A percentile compares a stretch with the other conserved stretches of the same genome.
phyloP scores from a whole-genome alignment of 805 yeast species.

The Geotrichum ghanense region DNA sequence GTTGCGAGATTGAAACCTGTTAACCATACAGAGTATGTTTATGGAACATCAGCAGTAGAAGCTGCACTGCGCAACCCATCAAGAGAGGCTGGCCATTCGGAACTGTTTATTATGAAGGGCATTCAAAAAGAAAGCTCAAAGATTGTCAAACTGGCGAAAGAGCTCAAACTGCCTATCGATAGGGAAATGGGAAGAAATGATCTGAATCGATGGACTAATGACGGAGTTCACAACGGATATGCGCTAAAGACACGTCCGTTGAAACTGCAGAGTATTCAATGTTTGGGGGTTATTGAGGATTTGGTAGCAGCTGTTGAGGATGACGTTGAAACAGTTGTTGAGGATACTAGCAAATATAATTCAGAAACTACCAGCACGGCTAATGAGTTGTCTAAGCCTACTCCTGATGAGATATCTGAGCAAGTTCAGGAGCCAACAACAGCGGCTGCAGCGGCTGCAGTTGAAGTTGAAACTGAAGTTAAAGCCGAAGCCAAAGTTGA shows the following conservation, averaged over 20 bases:
- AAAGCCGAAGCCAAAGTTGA: neutral
- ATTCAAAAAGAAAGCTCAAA: constrained; percentile 26
- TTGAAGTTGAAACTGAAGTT: neutral
- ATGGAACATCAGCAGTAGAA: constrained; percentile 63
- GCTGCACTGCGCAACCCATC: constrained; percentile 53
- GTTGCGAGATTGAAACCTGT: neutral
- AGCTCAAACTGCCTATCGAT: constrained; percentile 30
- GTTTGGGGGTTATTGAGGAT: constrained; percentile 20
- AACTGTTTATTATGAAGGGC: constrained; percentile 35
- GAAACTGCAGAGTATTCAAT: constrained; percentile 22
- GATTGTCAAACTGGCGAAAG: constrained; percentile 37
- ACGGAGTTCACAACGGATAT: constrained; percentile 73
- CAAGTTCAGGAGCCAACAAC: neutral
- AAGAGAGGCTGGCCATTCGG: constrained; percentile 35
- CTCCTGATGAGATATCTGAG: neutral
- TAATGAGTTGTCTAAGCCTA: constrained; percentile 11
- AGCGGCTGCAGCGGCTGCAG: constrained; percentile 1
- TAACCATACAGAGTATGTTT: constrained; percentile 54
- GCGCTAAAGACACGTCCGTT: constrained; percentile 58
- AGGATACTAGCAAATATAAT: neutral
- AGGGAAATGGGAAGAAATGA: constrained; percentile 31
- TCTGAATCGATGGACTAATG: constrained; percentile 46
- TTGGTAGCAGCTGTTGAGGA: constrained; percentile 13
- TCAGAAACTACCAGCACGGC: neutral
- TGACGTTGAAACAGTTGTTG: constrained; percentile 16